phyloP scores from a whole-genome alignment of 257 asterid genomes.

The Vinca minor region DNA sequence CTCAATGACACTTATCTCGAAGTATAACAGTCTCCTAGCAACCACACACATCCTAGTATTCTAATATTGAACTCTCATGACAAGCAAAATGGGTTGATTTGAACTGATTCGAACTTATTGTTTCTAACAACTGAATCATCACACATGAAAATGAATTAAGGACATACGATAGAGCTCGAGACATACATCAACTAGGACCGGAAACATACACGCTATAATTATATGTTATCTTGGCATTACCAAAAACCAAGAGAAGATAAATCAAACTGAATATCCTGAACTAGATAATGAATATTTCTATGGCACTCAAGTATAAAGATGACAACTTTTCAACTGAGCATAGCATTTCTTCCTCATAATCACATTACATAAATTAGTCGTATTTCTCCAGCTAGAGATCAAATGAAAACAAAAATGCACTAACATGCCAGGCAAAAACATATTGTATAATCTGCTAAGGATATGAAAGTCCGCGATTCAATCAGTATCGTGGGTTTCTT shows the following conservation, averaged over 20 bases:
- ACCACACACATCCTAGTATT: not conserved
- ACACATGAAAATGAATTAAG: not conserved
- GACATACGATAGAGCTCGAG: too few relatives aligned
- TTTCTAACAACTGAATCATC: not conserved
- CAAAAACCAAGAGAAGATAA: too few relatives aligned
- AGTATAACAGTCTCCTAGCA: not conserved
- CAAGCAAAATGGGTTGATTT: not conserved
- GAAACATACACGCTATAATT: too few relatives aligned
- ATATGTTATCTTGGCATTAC: too few relatives aligned
- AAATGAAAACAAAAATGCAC: not conserved
- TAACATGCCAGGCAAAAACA: conserved; percentile 5
- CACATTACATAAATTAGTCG: not conserved
- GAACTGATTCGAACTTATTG: too few relatives aligned
- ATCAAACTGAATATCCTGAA: too few relatives aligned
- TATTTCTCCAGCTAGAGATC: not conserved
- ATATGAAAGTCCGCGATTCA: not conserved
- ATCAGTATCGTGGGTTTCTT: not conserved
- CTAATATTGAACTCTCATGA: too few relatives aligned
- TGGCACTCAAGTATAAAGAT: not conserved
- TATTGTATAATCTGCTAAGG: not conserved
- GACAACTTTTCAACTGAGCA: not conserved
- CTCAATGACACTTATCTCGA: not conserved
- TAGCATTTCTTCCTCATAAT: not conserved
- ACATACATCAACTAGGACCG: too few relatives aligned
- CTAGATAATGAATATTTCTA: too few relatives aligned